Conservation (phyloP, 2,329 filamentous ascomycete genomes). For the Metarhizium anisopliae region DNA sequence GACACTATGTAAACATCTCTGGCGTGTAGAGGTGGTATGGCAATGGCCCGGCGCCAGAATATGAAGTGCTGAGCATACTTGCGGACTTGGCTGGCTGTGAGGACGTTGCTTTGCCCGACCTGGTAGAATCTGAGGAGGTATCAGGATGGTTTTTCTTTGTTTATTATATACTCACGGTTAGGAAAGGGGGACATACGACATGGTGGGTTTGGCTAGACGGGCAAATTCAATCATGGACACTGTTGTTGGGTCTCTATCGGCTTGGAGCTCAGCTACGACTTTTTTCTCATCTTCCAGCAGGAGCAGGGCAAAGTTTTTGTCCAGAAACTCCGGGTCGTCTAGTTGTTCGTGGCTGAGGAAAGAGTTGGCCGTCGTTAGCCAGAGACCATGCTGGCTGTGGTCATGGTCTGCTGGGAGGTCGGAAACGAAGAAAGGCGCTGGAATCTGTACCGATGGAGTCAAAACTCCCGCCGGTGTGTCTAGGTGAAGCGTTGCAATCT, state of each 20-base stretch:
- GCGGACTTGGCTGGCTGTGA: conserved; percentile 73
- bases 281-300: conserved; percentile 75
- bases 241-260: conserved; percentile 67
- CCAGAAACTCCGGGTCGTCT: conserved; percentile 59
- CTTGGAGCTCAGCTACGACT: conserved; percentile 64
- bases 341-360: conserved; percentile 59
- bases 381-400: conserved; percentile 63
- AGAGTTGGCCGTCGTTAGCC: conserved; percentile 80
- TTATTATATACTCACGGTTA: not conserved
- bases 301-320: conserved; percentile 79
- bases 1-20: conserved; percentile 87
- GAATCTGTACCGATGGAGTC: conserved; percentile 56
- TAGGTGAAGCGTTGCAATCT: conserved; percentile 76
- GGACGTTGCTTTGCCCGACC: conserved; percentile 59
- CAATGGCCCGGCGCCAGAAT: conserved; percentile 88
- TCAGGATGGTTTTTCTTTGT: not conserved
- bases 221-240: conserved; percentile 74
- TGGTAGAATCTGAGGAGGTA: conserved; percentile 47
- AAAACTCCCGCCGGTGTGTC: conserved; percentile 51
- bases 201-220: conserved; percentile 60
- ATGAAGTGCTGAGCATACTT: conserved; percentile 88
- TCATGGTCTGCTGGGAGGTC: conserved; percentile 64
- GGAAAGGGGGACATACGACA: conserved; percentile 38
- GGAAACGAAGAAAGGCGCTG: conserved; percentile 58
- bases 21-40: conserved; percentile 82